A percentile compares a stretch with the other conserved stretches of the same genome.
Evolutionary conservation across 108 stramenopile species (phyloP).

Genomic region (Skeletonema potamos): DNA sequence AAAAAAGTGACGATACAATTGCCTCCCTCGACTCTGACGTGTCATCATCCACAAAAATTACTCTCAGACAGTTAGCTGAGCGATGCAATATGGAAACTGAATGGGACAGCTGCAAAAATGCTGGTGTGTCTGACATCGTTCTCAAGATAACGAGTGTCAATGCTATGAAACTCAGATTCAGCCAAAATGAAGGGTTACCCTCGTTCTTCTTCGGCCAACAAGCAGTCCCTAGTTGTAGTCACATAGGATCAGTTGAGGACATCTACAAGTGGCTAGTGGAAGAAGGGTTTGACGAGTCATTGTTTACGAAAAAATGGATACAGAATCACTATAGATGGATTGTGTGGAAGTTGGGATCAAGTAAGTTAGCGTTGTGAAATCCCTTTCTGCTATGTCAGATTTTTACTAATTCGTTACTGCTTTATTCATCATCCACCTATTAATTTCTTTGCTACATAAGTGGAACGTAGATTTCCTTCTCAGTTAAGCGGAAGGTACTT

Average conservation of each 20-base stretch:
- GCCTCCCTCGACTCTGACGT: neutral
- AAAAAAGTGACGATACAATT: neutral
- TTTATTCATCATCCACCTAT: neutral
- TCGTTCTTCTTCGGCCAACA: slow-evolving; percentile 34
- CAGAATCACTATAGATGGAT: slow-evolving; percentile 78
- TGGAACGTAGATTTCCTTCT: slow-evolving; percentile 65
- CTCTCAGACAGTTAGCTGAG: slow-evolving; percentile 20
- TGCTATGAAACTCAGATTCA: slow-evolving; percentile 55
- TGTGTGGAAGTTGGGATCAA: slow-evolving; percentile 77
- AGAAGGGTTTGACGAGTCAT: slow-evolving; percentile 48
- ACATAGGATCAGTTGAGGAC: slow-evolving; percentile 37
- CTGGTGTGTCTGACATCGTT: slow-evolving; percentile 44
- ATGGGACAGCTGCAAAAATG: slow-evolving; percentile 11
- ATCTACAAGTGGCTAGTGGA: slow-evolving; percentile 38
- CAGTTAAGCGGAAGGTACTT: slow-evolving; percentile 57
- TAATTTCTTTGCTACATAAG: neutral
- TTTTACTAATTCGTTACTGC: neutral
- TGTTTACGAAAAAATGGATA: slow-evolving; percentile 64
- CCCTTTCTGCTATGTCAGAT: neutral
- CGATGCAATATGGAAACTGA: slow-evolving; percentile 13
- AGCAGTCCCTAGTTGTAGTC: slow-evolving; percentile 7
- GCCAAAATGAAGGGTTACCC: slow-evolving; percentile 34
- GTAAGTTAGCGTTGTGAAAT: neutral
- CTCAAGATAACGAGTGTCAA: slow-evolving; percentile 50
- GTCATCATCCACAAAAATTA: slow-evolving; percentile 9